These are phyloP conservation scores for Amborella trichopoda DNA, from an alignment of 164 flowering plant species.

Conservation along the genomic window DNA sequence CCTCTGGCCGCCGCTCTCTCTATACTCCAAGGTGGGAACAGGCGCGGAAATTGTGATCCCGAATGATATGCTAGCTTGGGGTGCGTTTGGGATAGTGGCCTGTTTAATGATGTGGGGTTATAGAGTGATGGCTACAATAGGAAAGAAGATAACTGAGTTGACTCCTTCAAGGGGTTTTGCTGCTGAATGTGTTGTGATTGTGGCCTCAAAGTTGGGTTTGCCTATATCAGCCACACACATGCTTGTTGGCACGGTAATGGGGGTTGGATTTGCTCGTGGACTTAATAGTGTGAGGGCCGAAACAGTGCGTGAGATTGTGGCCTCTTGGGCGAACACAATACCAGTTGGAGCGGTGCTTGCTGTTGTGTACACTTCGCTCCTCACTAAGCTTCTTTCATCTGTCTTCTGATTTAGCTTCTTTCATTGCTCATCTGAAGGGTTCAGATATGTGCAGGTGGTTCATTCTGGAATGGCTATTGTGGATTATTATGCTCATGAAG, in stretches of 20 bases:
- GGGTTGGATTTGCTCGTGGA: conserved; percentile 95
- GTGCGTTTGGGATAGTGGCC: conserved; percentile 96
- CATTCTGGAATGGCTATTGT: too few relatives aligned
- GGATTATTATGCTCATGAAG: too few relatives aligned
- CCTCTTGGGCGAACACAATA: conserved; percentile 83
- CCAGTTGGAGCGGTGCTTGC: conserved; percentile 78
- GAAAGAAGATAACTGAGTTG: conserved; percentile 93
- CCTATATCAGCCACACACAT: conserved; percentile 98
- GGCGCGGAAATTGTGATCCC: conserved; percentile 79
- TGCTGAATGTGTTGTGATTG: conserved; percentile 90
- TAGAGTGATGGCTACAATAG: conserved; percentile 92
- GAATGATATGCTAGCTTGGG: conserved; percentile 92
- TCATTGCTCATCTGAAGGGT: too few relatives aligned
- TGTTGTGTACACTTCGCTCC: conserved; percentile 67
- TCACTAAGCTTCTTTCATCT: conserved; percentile 54
- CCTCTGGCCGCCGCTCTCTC: conserved; percentile 91
- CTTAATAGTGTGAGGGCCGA: conserved; percentile 87
- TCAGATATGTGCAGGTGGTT: too few relatives aligned
- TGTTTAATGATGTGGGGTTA: conserved; percentile 96
- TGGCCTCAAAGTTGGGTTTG: conserved; percentile 87
- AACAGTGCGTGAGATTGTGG: conserved; percentile 84
- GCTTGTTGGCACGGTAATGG: conserved; percentile 98
- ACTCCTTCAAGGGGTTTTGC: conserved; percentile 98
- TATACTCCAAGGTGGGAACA: conserved; percentile 64
- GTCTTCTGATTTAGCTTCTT: too few relatives aligned